These are phyloP conservation scores for Nicotiana undulata DNA, from an alignment of 257 asterid species.

Conservation along the genomic window DNA sequence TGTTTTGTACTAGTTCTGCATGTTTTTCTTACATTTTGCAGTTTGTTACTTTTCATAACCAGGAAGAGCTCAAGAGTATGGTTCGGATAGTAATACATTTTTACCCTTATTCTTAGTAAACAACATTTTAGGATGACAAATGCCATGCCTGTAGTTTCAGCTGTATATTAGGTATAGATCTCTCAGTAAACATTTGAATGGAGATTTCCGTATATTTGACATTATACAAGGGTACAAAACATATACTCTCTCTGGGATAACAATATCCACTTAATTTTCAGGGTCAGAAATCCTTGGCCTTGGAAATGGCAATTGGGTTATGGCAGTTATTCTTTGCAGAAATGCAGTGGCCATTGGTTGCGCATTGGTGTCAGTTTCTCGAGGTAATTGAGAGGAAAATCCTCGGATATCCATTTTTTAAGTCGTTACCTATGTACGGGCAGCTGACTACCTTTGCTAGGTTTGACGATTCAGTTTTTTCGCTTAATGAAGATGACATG, in stretches of 20 bases:
- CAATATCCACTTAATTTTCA: constrained; percentile 22
- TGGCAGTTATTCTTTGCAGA: constrained; percentile 95
- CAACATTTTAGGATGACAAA: background rate
- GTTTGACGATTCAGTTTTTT: background rate
- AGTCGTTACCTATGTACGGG: background rate
- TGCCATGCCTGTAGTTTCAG: background rate
- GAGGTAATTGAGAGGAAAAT: constrained; percentile 40
- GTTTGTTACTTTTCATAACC: background rate
- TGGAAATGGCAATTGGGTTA: constrained; percentile 98
- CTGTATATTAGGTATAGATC: background rate
- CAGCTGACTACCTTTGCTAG: background rate
- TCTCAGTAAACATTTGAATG: background rate
- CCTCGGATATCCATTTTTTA: background rate
- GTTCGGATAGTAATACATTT: background rate
- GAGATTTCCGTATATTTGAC: background rate
- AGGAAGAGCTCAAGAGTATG: background rate
- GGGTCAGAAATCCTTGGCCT: constrained; percentile 95
- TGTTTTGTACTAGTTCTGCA: background rate
- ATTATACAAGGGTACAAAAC: background rate
- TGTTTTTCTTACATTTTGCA: background rate
- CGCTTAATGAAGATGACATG: background rate
- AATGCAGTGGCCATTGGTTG: constrained; percentile 88
- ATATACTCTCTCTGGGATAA: background rate
- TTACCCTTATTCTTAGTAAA: background rate
- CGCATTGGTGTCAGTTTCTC: constrained; percentile 93